These are phyloP conservation scores for Cymbidium sinense DNA, from an alignment of 106 monocot species.

Conservation along the genomic window DNA sequence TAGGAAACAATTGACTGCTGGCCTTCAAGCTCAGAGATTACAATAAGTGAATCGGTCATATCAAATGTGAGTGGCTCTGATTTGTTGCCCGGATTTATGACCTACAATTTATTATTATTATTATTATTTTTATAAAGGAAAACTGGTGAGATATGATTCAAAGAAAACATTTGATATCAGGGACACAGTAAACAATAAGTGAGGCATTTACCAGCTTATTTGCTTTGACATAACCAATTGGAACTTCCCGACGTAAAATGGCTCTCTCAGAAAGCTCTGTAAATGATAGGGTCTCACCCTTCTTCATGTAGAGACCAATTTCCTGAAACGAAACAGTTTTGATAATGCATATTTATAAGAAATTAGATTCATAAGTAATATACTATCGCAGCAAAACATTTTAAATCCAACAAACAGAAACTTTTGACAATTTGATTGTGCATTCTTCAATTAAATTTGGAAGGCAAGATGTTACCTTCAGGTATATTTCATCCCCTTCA, in stretches of 20 bases:
- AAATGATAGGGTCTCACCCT: constrained; percentile 82
- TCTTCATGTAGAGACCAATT: constrained; percentile 75
- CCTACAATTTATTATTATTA: constrained; percentile 39
- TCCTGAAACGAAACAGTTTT: constrained; percentile 31
- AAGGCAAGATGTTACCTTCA: constrained; percentile 48
- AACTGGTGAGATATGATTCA: not conserved
- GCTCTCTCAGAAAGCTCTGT: constrained; percentile 84
- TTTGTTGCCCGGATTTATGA: constrained; percentile 81
- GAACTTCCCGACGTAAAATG: constrained; percentile 76
- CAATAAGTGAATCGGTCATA: constrained; percentile 73
- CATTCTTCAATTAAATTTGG: not conserved
- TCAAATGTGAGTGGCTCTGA: constrained; percentile 52
- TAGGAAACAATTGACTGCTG: constrained; percentile 21
- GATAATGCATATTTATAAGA: not conserved
- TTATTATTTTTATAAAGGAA: not conserved
- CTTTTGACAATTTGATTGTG: no score
- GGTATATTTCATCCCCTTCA: constrained; percentile 93
- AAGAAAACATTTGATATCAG: not conserved
- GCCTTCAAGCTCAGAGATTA: constrained; percentile 74
- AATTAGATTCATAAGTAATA: not conserved
- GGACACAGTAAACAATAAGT: not conserved
- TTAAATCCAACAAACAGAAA: no score
- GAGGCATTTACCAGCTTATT: constrained; percentile 54
- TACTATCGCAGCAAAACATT: no score
- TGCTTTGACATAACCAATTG: constrained; percentile 75